Base-by-base conservation (phyloP, 257 asterid species). In the Pogostemon cablin region DNA sequence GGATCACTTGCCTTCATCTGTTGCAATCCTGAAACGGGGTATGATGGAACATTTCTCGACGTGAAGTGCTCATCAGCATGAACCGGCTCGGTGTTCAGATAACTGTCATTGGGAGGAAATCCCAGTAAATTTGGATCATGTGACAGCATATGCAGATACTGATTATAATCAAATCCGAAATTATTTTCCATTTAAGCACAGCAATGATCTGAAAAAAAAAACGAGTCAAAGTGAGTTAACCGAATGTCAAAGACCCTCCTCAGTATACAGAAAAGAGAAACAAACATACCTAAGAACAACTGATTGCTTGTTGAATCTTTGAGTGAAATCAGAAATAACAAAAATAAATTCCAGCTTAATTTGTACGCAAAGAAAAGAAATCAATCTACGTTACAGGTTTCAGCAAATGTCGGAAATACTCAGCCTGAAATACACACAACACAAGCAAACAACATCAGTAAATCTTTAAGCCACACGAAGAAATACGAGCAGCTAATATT, bases 341-440 rank as follows among this genome's bases (percentile, higher is more conserved):
- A 80, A 65, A 37, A 37, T 76, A 75, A 77, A 78, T 77, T 58
- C 85, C 88, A 73, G 90, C 90, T 88, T 77, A 81, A 84, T 78
- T 86, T 71, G 83, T 82, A 89, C 35, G 86, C 82, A 76, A 3
- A 53, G 79, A 54, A 75, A 67, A 38, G 69, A 81, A 82, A 83
- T 38, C 71, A 65, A 79, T 46, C 96, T 91, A 93, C 99, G 99
- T 93, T 0, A 93, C 97, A 64, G 99, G 99, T 73, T 93, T 93
- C 65, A 93, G 96, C 73, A 93, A 81, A 67, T 84, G 92, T 6
- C 99, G 92, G 77, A 93, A 93, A 78, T 93, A 93, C 72, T 93
- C 99, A 15, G 99, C 99, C 99, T 93, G 99, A 62, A 86, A 81
- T 40, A 72, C 61, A 67, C 7, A 48, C 49, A 71, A 67, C 7